Evolutionary conservation across 2,329 filamentous ascomycete genomes (phyloP).

Genomic region (Emmonsiellopsis sp.): DNA sequence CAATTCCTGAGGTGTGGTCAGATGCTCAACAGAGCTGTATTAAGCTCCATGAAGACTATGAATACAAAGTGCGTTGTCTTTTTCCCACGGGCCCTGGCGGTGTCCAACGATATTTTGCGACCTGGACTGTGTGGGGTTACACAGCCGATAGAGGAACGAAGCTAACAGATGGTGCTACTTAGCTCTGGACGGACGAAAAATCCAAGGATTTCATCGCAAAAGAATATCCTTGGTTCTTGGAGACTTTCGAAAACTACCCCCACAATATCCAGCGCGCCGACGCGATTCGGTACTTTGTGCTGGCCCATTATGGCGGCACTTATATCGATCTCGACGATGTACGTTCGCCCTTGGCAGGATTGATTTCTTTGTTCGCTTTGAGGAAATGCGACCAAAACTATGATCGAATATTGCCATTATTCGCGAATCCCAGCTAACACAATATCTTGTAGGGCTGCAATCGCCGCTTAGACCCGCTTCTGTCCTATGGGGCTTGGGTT

Average conservation of each 20-base stretch:
- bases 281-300: slow-evolving; percentile 69
- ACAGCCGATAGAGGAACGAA: background rate
- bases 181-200: slow-evolving; percentile 69
- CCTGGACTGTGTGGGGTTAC: background rate
- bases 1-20: slow-evolving; percentile 58
- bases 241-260: slow-evolving; percentile 63
- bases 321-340: slow-evolving; percentile 73
- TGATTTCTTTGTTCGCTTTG: background rate
- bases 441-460: slow-evolving; percentile 51
- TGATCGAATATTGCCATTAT: too few species aligned
- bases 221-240: slow-evolving; percentile 70
- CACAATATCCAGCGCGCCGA: slow-evolving; percentile 72
- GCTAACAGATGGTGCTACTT: slow-evolving; percentile 1
- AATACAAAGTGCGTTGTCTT: slow-evolving; percentile 54
- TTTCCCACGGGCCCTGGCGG: too few species aligned
- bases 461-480: slow-evolving; percentile 57
- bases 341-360: slow-evolving; percentile 18
- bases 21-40: slow-evolving; percentile 58
- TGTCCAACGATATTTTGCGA: too few species aligned
- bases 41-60: slow-evolving; percentile 59
- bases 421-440: slow-evolving; percentile 8
- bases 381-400: too few species aligned
- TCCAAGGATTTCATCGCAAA: slow-evolving; percentile 61
- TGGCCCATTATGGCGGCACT: slow-evolving; percentile 68
- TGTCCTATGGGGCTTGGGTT: slow-evolving; percentile 61